phyloP scores from a whole-genome alignment of 108 stramenopile species.

The Stephanodiscus triporus region DNA sequence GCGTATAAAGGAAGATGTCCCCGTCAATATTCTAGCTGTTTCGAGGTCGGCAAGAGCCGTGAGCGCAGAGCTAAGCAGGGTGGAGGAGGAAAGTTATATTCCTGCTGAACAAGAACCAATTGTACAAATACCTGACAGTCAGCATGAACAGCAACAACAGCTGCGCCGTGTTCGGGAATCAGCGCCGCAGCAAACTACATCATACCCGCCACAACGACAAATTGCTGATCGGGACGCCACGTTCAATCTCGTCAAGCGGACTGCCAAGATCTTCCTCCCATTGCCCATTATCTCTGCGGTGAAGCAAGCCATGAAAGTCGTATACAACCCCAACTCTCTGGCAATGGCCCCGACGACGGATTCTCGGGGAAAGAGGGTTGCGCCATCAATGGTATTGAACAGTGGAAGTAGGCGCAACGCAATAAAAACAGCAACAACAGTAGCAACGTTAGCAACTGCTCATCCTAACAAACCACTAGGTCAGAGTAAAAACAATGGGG shows the following conservation, averaged over 20 bases:
- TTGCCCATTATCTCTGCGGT: conserved; percentile 3
- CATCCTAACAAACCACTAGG: neutral
- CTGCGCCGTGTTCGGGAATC: conserved; percentile 2
- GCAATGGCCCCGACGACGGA: neutral
- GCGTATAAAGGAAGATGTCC: conserved; percentile 94
- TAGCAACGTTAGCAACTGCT: neutral
- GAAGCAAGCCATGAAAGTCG: conserved; percentile 13
- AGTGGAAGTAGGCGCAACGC: neutral
- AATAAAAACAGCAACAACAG: neutral
- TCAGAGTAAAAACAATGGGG: conserved; percentile 8
- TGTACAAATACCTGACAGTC: neutral
- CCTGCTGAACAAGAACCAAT: neutral
- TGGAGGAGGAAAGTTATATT: neutral
- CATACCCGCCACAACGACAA: conserved; percentile 14
- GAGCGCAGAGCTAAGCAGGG: neutral
- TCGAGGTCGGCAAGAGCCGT: conserved; percentile 66
- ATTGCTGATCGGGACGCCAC: conserved; percentile 4
- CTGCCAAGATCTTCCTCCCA: conserved; percentile 29
- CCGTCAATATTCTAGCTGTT: conserved; percentile 87
- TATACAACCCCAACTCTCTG: neutral
- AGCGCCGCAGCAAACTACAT: neutral
- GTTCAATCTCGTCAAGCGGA: conserved; percentile 17
- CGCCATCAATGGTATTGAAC: neutral
- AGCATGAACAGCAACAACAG: neutral
- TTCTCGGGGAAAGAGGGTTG: neutral